Percentiles rank a stretch among this genome's conserved stretches.
Conservation (phyloP, 139 green algal species). For the Volvox africanus region DNA sequence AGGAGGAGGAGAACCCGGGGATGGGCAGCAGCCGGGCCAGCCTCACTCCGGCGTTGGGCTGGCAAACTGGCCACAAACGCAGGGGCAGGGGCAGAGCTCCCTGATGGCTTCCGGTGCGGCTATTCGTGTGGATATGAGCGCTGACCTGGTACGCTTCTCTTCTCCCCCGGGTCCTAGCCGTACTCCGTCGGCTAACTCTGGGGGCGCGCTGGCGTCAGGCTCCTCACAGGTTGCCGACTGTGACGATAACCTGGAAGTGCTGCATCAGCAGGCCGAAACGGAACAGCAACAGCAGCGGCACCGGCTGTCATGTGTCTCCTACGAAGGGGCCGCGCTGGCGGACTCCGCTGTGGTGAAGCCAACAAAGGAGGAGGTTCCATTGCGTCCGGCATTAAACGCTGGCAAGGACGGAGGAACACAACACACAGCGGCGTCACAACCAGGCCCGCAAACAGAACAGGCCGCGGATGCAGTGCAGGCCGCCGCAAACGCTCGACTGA, state of each 20-base stretch:
- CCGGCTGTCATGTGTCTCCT: neutral
- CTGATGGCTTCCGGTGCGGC: too few species aligned
- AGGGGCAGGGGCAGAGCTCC: too few species aligned
- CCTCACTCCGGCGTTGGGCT: too few species aligned
- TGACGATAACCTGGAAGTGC: neutral
- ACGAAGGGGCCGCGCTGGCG: neutral
- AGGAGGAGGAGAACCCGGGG: neutral
- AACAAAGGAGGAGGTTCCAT: neutral
- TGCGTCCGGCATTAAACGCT: too few species aligned
- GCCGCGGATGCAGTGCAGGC: neutral
- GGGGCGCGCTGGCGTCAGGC: too few species aligned
- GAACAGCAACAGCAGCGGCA: neutral
- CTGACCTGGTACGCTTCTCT: conserved; percentile 26
- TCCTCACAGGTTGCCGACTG: too few species aligned
- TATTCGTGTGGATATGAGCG: neutral
- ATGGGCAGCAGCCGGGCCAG: neutral
- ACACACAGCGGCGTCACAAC: too few species aligned
- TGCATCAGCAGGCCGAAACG: neutral
- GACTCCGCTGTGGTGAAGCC: neutral
- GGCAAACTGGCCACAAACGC: too few species aligned
- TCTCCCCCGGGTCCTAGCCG: neutral
- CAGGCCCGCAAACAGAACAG: too few species aligned
- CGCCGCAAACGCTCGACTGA: neutral
- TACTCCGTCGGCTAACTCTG: neutral
- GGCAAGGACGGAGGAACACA: too few species aligned